Conservation (phyloP, 768 basidiomycete genomes). For the Mycena indigotica region DNA sequence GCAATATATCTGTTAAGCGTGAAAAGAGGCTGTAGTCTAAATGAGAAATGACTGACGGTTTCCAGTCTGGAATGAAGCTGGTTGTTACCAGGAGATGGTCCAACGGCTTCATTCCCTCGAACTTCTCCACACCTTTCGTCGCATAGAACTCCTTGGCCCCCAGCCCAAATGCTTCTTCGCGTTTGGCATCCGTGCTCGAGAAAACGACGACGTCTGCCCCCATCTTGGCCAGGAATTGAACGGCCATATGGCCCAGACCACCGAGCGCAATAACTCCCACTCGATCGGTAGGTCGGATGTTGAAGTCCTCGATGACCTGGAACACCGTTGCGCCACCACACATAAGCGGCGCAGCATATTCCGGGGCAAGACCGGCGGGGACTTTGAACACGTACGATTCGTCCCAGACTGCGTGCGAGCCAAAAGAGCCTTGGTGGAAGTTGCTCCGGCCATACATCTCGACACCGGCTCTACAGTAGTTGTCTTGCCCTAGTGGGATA, state of each 20-base stretch:
- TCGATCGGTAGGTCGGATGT: conserved; percentile 32
- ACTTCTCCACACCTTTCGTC: conserved; percentile 26
- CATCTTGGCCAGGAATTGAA: conserved; percentile 43
- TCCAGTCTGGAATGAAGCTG: conserved; percentile 10
- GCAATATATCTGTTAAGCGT: conserved; percentile 6
- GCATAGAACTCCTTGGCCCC: conserved; percentile 40
- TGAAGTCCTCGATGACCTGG: conserved; percentile 12
- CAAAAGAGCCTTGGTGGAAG: conserved; percentile 37
- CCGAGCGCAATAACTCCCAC: conserved; percentile 38
- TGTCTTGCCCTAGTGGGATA: not conserved
- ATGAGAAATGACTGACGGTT: conserved; percentile 1
- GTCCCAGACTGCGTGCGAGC: conserved; percentile 36
- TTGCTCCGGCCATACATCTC: conserved; percentile 27
- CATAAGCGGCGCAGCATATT: conserved; percentile 31
- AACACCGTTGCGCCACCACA: conserved; percentile 17
- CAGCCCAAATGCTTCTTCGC: conserved; percentile 33
- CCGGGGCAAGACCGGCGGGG: conserved; percentile 32
- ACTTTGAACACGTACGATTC: conserved; percentile 36
- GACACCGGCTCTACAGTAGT: not conserved
- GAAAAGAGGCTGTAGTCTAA: not conserved
- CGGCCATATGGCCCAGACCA: conserved; percentile 40
- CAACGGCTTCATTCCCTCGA: conserved; percentile 26
- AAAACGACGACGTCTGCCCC: conserved; percentile 41
- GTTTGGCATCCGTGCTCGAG: conserved; percentile 35
- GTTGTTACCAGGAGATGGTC: conserved; percentile 31